Evolutionary conservation across 805 yeast genomes (phyloP), one percentile per base, ranked within the genome.

Genomic region (Lipomyces starkeyi): DNA sequence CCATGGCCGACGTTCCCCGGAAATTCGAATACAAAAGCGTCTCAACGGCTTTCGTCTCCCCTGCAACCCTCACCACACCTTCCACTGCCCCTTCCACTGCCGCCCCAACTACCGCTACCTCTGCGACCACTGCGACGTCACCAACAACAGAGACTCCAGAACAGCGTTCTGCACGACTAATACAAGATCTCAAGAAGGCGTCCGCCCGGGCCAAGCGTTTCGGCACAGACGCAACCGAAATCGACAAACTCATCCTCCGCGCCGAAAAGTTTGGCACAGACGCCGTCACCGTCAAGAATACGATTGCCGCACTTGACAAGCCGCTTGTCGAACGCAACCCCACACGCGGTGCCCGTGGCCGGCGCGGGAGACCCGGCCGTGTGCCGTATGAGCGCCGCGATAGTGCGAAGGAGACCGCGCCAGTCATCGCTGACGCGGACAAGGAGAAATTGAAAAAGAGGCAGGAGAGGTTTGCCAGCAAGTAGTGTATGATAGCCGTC

Each of bases 181-280:
- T 68, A 8, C 62, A 56, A 13, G 70, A 68, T 3, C 55, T 68
- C 35, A 52, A 59, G 20, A 52, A 40, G 27, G 49, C 59, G 22
- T 27, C 63, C 20, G 67, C 66, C 9, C 61, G 71, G 13, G 59
- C 63, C 27, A 68, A 68, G 27, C 61, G 70, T 13, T 68, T 68
- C 56, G 71, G 71, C 62, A 49, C 62, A 0, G 71, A 68, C 61
- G 43, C 71, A 25, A 40, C 66, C 29, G 71, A 68, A n/a, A 52
- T 68, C 13, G 71, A 68, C 40, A 68, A 62, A n/a, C 37, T 59
- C 25, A 55, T 68, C 29, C 32, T 37, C 27, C 69, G 71, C 14
- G 71, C 71, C 4, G 67, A 68, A 54, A 63, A 64, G 53, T 68
- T 62, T 25, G 71, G 71, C 17, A 49, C 62, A 2, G 63, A 62